phyloP scores from a whole-genome alignment of 306 rosid genomes.

The Neltuma alba region DNA sequence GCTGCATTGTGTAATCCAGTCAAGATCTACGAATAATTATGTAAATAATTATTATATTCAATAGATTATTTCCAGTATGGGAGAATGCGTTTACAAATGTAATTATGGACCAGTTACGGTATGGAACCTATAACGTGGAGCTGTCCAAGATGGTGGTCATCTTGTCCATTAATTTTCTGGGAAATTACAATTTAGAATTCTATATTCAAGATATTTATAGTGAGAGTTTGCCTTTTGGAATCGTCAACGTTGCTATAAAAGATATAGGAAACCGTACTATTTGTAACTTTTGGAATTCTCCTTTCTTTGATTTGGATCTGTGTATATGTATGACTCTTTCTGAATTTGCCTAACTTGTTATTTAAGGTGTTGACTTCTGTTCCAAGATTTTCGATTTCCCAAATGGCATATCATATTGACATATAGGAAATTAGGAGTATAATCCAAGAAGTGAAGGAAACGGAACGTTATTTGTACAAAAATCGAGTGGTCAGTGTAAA shows the following conservation, averaged over 20 bases:
- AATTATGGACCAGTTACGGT: slow-evolving; percentile 27
- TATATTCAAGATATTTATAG: background rate
- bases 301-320: too few species aligned
- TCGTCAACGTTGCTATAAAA: background rate
- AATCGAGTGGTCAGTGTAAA: too few species aligned
- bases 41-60: slow-evolving; percentile 36
- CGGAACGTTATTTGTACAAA: background rate
- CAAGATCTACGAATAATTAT: slow-evolving; percentile 26
- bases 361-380: too few species aligned
- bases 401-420: background rate
- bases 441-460: too few species aligned
- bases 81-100: slow-evolving; percentile 31
- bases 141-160: background rate
- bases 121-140: slow-evolving; percentile 25
- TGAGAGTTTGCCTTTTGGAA: background rate
- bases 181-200: background rate
- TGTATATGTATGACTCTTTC: too few species aligned
- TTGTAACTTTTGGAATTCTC: too few species aligned
- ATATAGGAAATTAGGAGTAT: background rate
- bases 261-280: background rate
- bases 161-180: background rate
- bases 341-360: too few species aligned
- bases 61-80: slow-evolving; percentile 34
- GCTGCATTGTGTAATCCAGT: slow-evolving; percentile 55
- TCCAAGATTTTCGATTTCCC: background rate